Base-by-base conservation (phyloP, 2,329 filamentous ascomycete genomes). In the Endoconidiophora laricicola region DNA sequence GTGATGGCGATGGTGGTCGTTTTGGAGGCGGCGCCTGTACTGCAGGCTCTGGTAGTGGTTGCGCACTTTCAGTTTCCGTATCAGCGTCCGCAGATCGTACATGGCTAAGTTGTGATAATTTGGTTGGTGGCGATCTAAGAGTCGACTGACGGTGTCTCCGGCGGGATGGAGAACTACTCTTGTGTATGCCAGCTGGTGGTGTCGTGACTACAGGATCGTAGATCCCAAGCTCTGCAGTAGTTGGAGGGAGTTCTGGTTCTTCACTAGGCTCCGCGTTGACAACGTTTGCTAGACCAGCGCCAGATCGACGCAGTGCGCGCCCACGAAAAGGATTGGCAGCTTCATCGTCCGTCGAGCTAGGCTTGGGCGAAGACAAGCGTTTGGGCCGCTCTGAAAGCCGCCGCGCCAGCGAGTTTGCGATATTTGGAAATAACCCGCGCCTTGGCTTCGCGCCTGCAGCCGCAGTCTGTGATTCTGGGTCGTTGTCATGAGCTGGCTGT, bases 211-310 rank as follows among this genome's bases (percentile, higher is more conserved):
- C 65, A 0, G 71, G 68, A 52, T 79, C 76, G 2, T 65, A 63
- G 10, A 70, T 61, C 3, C 68, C 69, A 37, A 64, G 65, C 44
- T 71, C 66, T 26, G 68, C 67, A 1, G 72, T 71, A 0, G 74
- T 74, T 0, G 75, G 75, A 2, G 80, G 81, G 4, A 84, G 66
- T 44, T 81, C 77, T 1, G 79, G 79, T 33, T 55, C 52, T 7
- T 36, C n/a, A 23, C 46, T 47, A 18, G 47, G 23, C 10, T 29
- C 45, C 14, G 37, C 24, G 29, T 22, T 48, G 16, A 18, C 16
- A 9, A 29, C 7, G 18, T 38, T 18, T 12, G 49, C 14, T 59
- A 37, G 49, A 16, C 49, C 45, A 20, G 24, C 37, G 6, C 36
- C 41, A 26, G 50, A 52, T n/a, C 60, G 56, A 24, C 60, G 58